Evolutionary conservation across 352 stramenopile genomes (phyloP).

Genomic region (Pythium dissimile): DNA sequence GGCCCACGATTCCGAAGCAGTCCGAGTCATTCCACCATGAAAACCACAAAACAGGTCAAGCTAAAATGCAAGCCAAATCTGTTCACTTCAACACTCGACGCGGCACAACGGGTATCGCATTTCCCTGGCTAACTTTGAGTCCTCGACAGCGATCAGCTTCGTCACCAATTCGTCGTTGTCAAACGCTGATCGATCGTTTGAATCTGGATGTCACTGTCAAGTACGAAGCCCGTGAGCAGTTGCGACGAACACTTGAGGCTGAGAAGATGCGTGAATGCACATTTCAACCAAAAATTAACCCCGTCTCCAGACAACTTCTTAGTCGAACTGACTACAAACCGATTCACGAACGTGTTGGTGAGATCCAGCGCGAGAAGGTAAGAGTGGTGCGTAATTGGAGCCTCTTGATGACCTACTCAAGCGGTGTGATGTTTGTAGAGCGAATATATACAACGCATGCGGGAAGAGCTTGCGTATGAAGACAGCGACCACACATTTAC

Average conservation of each 20-base stretch:
- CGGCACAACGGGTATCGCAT: constrained; percentile 15
- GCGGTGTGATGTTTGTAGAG: constrained; percentile 26
- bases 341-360: constrained; percentile 56
- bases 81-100: constrained; percentile 4
- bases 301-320: constrained; percentile 34
- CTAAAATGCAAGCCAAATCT: neutral
- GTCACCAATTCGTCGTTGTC: constrained; percentile 4
- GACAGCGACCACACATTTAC: constrained; percentile 36
- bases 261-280: constrained; percentile 55
- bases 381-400: neutral
- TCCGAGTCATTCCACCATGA: neutral
- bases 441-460: constrained; percentile 43
- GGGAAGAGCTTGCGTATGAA: constrained; percentile 45
- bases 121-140: constrained; percentile 63
- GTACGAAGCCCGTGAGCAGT: constrained; percentile 54
- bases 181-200: constrained; percentile 50
- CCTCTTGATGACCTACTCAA: too few relatives aligned
- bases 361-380: constrained; percentile 72
- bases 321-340: constrained; percentile 51
- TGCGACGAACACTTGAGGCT: constrained; percentile 44
- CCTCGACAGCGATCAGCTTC: constrained; percentile 20
- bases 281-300: constrained; percentile 68
- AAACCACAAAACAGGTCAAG: neutral
- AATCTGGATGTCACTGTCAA: constrained; percentile 54
- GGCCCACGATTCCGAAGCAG: constrained; percentile 19